phyloP scores from a whole-genome alignment of 2,329 filamentous ascomycete species.

The Penicillium sp. region DNA sequence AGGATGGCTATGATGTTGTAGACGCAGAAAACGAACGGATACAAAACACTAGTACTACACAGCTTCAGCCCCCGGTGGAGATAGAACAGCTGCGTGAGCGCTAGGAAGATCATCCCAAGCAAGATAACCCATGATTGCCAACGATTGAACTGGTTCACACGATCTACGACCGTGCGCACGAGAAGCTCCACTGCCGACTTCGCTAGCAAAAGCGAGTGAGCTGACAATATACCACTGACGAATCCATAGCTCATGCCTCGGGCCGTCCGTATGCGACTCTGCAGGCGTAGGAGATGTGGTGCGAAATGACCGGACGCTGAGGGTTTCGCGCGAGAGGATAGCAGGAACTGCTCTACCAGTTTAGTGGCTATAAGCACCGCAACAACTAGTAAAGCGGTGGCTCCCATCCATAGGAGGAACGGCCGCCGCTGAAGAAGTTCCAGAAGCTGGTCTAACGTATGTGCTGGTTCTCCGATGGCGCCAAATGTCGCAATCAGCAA shows the following conservation, averaged over 20 bases:
- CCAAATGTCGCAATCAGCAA: slow-evolving; percentile 90
- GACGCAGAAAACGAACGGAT: slow-evolving; percentile 95
- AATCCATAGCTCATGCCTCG: slow-evolving; percentile 84
- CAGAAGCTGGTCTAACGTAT: slow-evolving; percentile 78
- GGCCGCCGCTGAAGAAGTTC: slow-evolving; percentile 66
- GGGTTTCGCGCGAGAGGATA: slow-evolving; percentile 33
- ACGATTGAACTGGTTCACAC: slow-evolving; percentile 86
- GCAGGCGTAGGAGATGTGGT: slow-evolving; percentile 38
- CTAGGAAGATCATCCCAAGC: slow-evolving; percentile 72
- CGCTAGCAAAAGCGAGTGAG: slow-evolving; percentile 86
- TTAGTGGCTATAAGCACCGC: slow-evolving; percentile 60
- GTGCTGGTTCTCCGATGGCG: slow-evolving; percentile 86
- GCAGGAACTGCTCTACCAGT: slow-evolving; percentile 39
- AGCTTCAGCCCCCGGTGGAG: slow-evolving; percentile 90
- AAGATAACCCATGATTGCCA: slow-evolving; percentile 96
- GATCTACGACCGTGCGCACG: slow-evolving; percentile 78
- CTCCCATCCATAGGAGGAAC: slow-evolving; percentile 85
- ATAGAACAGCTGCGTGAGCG: slow-evolving; percentile 89
- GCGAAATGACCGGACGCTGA: slow-evolving; percentile 47
- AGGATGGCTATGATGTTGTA: slow-evolving; percentile 99
- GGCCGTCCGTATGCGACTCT: slow-evolving; percentile 66
- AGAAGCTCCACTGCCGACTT: slow-evolving; percentile 96
- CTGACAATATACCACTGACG: slow-evolving; percentile 88
- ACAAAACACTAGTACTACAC: slow-evolving; percentile 90
- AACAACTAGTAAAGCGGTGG: slow-evolving; percentile 70